These are phyloP conservation scores for Talaromyces borbonicus DNA, from an alignment of 495 filamentous ascomycete species.

Conservation along the genomic window DNA sequence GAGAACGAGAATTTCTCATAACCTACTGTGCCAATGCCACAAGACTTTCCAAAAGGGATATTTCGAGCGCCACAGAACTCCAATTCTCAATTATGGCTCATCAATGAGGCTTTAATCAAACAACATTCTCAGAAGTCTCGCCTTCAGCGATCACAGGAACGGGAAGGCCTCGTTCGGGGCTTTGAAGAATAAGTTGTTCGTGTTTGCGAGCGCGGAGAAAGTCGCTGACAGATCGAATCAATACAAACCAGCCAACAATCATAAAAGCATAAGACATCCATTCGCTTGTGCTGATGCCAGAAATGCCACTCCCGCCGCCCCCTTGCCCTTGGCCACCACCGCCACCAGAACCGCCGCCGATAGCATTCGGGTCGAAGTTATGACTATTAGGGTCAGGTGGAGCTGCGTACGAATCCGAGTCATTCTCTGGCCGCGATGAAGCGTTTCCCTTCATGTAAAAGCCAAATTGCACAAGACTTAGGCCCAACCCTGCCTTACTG, in stretches of 20 bases:
- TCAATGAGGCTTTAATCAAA: conserved; percentile 35
- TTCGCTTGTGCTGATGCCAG: conserved; percentile 58
- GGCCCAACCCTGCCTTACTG: conserved; percentile 84
- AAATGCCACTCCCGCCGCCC: conserved; percentile 19
- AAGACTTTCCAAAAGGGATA: too few relatives aligned
- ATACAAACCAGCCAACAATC: conserved; percentile 96
- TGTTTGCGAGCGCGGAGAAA: conserved; percentile 80
- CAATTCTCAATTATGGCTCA: conserved; percentile 5
- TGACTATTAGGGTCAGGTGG: conserved; percentile 86
- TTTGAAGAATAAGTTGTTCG: conserved; percentile 87
- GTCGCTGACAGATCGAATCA: conserved; percentile 83
- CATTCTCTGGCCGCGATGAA: conserved; percentile 37
- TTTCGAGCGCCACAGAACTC: conserved; percentile 6
- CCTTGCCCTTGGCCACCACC: conserved; percentile 19
- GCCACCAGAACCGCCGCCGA: conserved; percentile 30
- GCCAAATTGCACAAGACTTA: conserved; percentile 92
- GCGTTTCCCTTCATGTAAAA: conserved; percentile 76
- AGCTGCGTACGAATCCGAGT: conserved; percentile 39
- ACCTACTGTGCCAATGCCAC: too few relatives aligned
- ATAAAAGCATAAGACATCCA: conserved; percentile 91
- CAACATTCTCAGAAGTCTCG: conserved; percentile 72
- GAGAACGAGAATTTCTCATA: too few relatives aligned
- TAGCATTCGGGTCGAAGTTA: conserved; percentile 67
- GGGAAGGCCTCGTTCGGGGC: conserved; percentile 79
- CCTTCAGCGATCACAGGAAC: conserved; percentile 84